These are phyloP conservation scores for Albugo laibachii DNA, from an alignment of 352 stramenopile species.

Conservation along the genomic window DNA sequence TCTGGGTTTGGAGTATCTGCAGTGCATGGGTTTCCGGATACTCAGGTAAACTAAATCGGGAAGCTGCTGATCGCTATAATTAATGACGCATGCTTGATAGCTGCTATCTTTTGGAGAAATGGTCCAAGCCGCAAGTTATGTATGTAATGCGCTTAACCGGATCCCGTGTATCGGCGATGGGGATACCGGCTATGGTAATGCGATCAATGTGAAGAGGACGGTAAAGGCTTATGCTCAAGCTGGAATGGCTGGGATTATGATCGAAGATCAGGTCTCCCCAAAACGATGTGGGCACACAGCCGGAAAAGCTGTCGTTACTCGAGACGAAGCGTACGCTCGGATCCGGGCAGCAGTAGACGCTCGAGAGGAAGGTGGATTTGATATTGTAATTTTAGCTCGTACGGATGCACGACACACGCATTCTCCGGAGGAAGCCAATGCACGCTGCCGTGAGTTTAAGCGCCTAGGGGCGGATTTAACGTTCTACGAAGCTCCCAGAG, in stretches of 20 bases:
- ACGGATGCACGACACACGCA: conserved; percentile 84
- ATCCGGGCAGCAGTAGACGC: conserved; percentile 83
- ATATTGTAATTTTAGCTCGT: conserved; percentile 86
- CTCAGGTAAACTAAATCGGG: conserved; percentile 47
- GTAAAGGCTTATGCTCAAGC: conserved; percentile 77
- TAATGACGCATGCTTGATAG: conserved; percentile 18
- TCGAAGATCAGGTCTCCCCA: conserved; percentile 86
- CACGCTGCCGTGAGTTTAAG: conserved; percentile 81
- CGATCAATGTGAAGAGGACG: conserved; percentile 85
- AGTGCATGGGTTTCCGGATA: conserved; percentile 76
- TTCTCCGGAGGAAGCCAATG: conserved; percentile 82
- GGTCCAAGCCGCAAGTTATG: conserved; percentile 14
- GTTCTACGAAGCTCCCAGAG: conserved; percentile 86
- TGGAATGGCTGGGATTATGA: conserved; percentile 86
- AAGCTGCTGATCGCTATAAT: conserved; percentile 41
- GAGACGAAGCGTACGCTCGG: conserved; percentile 70
- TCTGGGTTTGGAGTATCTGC: conserved; percentile 84
- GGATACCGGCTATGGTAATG: conserved; percentile 87
- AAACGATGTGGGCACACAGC: conserved; percentile 87
- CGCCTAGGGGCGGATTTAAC: conserved; percentile 87
- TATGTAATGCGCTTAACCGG: conserved; percentile 19
- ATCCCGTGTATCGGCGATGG: conserved; percentile 69
- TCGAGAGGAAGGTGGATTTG: conserved; percentile 57
- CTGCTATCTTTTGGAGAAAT: conserved; percentile 50
- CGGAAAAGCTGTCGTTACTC: conserved; percentile 76